Evolutionary conservation across 345 rosid species (phyloP).

Genomic region (Angophora floribunda): DNA sequence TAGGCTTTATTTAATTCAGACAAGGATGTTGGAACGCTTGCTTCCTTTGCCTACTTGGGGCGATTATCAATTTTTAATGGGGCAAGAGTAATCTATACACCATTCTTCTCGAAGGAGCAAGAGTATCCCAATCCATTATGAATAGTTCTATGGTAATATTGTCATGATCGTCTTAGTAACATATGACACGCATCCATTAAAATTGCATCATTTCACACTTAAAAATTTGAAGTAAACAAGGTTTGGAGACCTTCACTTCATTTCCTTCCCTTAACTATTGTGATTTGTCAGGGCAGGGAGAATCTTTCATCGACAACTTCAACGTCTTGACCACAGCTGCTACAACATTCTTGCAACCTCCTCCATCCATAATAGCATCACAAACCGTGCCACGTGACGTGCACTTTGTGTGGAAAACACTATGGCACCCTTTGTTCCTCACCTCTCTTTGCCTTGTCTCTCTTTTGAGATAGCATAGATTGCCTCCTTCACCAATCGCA

Average conservation of each 20-base stretch:
- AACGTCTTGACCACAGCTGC: not conserved
- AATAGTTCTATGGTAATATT: not conserved
- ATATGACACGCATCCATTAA: not conserved
- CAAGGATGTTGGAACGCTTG: fast-evolving
- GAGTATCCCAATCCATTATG: not conserved
- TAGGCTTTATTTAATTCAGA: not conserved
- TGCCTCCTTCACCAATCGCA: too few species aligned
- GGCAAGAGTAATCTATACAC: not conserved
- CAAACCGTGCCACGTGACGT: not conserved
- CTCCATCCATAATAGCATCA: not conserved
- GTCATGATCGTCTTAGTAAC: not conserved
- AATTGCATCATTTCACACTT: not conserved
- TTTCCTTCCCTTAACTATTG: not conserved
- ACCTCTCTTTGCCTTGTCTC: not conserved
- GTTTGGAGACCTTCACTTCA: not conserved
- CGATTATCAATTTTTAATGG: too few species aligned
- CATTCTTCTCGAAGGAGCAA: not conserved
- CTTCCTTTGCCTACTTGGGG: not conserved
- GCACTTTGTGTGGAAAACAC: too few species aligned
- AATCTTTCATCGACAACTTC: not conserved
- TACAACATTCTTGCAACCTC: too few species aligned
- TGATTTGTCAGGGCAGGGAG: not conserved
- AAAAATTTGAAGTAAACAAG: not conserved
- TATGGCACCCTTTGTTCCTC: too few species aligned
- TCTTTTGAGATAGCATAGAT: too few species aligned